Evolutionary conservation across 768 basidiomycete species (phyloP), one percentile per base, ranked within the genome.

Genomic region (Psilocybe azurescens): DNA sequence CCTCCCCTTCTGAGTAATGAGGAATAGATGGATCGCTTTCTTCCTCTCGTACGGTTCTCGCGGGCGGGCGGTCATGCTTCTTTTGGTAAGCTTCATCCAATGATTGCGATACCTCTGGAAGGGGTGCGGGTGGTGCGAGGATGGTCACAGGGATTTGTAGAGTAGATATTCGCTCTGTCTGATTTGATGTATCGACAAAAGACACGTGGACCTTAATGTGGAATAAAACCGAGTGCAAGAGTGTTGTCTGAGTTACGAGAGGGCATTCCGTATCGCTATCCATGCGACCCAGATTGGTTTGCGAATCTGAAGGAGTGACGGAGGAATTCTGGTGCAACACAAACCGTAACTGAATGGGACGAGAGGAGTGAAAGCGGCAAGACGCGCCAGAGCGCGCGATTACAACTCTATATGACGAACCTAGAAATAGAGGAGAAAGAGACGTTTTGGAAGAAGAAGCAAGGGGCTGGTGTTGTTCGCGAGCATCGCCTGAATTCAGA

Each of bases 321-420:
- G 83, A 78, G 3, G 81, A 78, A 18, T 83, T 77, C 55, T 86
- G 89, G 68, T 94, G 94, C 14, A 98, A 79, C 30, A 96, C 78
- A 62, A 98, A 91, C 3, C 94, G 87, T 41, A 94, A 81, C 65
- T 83, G 90, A 62, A 95, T 84, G 3, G 90, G 83, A 13, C 83
- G 84, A 49, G 85, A 82, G 0, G 88, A 85, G 67, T 97, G 95
- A 72, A 97, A 95, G 50, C 94, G 89, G 73, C 94, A 95, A 18
- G 94, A 90, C 47, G 95, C 95, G 50, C 97, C 97, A 13, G 95
- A 95, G 6, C 90, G 86, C 11, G 94, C 89, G 29, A 98, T 79
- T 54, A 89, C 80, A 2, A 82, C 79, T 41, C 80, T 77, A 65
- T 84, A 83, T 46, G 79, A 75, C 16, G 81, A 75, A 30, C 79